These are phyloP conservation scores for Dendrobium catenatum DNA, from an alignment of 106 monocot species.

Conservation along the genomic window DNA sequence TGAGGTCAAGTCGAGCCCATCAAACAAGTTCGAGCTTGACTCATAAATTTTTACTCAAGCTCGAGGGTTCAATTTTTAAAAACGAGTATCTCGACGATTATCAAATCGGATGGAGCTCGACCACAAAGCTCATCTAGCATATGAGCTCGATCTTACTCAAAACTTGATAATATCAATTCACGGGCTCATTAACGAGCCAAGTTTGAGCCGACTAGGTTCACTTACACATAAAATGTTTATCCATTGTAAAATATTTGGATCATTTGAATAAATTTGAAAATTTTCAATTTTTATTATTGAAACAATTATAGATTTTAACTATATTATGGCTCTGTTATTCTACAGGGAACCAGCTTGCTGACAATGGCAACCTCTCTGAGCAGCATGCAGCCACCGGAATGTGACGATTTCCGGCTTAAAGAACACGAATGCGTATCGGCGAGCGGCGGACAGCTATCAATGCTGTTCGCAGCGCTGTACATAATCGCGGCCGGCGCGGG, in stretches of 20 bases:
- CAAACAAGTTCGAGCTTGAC: too few species aligned
- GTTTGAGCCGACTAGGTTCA: too few species aligned
- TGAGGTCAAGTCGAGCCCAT: too few species aligned
- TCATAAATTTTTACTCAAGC: too few species aligned
- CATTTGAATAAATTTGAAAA: neutral
- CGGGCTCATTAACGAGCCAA: too few species aligned
- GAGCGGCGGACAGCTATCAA: slow-evolving; percentile 39
- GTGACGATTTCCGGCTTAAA: slow-evolving; percentile 17
- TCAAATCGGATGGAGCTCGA: too few species aligned
- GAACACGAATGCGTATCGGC: slow-evolving; percentile 40
- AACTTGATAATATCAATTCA: too few species aligned
- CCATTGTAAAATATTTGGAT: neutral
- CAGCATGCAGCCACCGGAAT: slow-evolving; percentile 52
- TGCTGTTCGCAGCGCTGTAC: slow-evolving; percentile 66
- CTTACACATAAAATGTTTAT: too few species aligned
- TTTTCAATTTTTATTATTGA: neutral
- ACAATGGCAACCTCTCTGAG: slow-evolving; percentile 43
- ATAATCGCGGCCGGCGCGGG: slow-evolving; percentile 65
- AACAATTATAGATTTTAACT: neutral
- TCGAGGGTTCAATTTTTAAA: too few species aligned
- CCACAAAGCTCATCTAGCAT: too few species aligned
- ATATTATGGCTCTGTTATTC: neutral
- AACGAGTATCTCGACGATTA: too few species aligned
- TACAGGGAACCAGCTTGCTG: slow-evolving; percentile 48
- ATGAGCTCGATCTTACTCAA: too few species aligned